Percentiles rank a stretch among this genome's conserved stretches.
phyloP scores from a whole-genome alignment of 768 basidiomycete species.

The Auricularia sp. region DNA sequence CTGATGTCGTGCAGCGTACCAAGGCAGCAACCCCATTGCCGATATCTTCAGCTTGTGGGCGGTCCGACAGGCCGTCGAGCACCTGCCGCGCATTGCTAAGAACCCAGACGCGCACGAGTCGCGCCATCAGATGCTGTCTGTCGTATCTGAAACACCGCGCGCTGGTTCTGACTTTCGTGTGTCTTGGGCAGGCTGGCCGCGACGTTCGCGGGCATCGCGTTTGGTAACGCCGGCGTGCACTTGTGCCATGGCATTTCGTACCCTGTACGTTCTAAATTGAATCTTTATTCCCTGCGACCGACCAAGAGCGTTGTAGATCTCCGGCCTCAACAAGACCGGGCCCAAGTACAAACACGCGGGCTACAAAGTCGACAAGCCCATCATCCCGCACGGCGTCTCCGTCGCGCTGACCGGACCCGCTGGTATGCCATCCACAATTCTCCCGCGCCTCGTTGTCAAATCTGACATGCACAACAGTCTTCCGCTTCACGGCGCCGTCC shows the following conservation, averaged over 20 bases:
- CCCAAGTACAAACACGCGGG: slow-evolving; percentile 88
- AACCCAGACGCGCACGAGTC: slow-evolving; percentile 74
- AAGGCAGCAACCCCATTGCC: slow-evolving; percentile 88
- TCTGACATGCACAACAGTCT: slow-evolving; percentile 40
- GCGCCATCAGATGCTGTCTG: slow-evolving; percentile 79
- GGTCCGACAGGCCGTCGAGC: slow-evolving; percentile 75
- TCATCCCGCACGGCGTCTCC: slow-evolving; percentile 88
- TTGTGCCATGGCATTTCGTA: slow-evolving; percentile 86
- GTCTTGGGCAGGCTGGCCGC: slow-evolving; percentile 57
- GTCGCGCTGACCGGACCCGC: slow-evolving; percentile 88
- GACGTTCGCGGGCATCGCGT: slow-evolving; percentile 92
- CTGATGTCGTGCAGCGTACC: slow-evolving; percentile 45
- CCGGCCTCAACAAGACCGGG: slow-evolving; percentile 88
- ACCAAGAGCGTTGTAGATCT: slow-evolving; percentile 45
- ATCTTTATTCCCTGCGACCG: slow-evolving; percentile 1
- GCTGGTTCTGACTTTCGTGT: too few relatives aligned
- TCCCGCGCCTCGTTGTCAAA: slow-evolving; percentile 6
- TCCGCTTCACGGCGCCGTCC: slow-evolving; percentile 92
- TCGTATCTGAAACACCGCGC: not conserved
- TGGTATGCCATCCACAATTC: slow-evolving; percentile 28
- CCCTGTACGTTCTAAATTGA: slow-evolving; percentile 40
- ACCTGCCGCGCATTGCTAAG: slow-evolving; percentile 78
- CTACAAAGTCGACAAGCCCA: slow-evolving; percentile 74
- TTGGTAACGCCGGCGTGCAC: slow-evolving; percentile 89
- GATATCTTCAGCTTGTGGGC: slow-evolving; percentile 93